phyloP scores from a whole-genome alignment of 768 basidiomycete genomes.

The Neoboletus subvelutipes region DNA sequence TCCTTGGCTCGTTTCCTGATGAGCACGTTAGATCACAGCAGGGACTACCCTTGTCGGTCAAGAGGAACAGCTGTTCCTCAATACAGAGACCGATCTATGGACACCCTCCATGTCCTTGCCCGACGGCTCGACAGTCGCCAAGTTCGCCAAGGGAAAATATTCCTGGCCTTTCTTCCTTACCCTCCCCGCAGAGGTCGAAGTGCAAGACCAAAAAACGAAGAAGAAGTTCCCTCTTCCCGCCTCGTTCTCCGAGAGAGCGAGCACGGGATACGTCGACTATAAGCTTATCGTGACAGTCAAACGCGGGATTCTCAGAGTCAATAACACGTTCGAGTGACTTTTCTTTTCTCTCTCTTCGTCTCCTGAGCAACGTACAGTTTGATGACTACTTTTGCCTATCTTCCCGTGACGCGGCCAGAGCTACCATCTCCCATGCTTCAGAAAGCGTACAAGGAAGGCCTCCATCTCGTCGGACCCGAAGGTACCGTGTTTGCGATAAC shows the following conservation, averaged over 20 bases:
- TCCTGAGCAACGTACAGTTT: slow-evolving; percentile 25
- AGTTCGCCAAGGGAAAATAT: slow-evolving; percentile 45
- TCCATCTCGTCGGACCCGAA: slow-evolving; percentile 36
- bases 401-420: slow-evolving; percentile 34
- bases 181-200: slow-evolving; percentile 44
- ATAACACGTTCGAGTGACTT: slow-evolving; percentile 42
- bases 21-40: slow-evolving; percentile 35
- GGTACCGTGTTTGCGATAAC: slow-evolving; percentile 1
- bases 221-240: slow-evolving; percentile 47
- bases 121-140: slow-evolving; percentile 23
- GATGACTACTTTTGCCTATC: slow-evolving; percentile 33
- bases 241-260: slow-evolving; percentile 54
- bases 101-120: slow-evolving; percentile 28
- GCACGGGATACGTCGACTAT: slow-evolving; percentile 58
- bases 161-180: slow-evolving; percentile 49
- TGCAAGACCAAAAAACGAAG: slow-evolving; percentile 38
- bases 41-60: slow-evolving; percentile 56
- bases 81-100: slow-evolving; percentile 45
- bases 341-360: background rate
- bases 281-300: slow-evolving; percentile 49
- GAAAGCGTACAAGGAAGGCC: slow-evolving; percentile 36
- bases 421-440: slow-evolving; percentile 37
- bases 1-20: background rate
- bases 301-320: slow-evolving; percentile 47
- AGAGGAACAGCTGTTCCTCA: slow-evolving; percentile 49